Evolutionary conservation across 306 rosid genomes (phyloP), one percentile per base, ranked within the genome.

Genomic region (Pterocarpus macrocarpus): DNA sequence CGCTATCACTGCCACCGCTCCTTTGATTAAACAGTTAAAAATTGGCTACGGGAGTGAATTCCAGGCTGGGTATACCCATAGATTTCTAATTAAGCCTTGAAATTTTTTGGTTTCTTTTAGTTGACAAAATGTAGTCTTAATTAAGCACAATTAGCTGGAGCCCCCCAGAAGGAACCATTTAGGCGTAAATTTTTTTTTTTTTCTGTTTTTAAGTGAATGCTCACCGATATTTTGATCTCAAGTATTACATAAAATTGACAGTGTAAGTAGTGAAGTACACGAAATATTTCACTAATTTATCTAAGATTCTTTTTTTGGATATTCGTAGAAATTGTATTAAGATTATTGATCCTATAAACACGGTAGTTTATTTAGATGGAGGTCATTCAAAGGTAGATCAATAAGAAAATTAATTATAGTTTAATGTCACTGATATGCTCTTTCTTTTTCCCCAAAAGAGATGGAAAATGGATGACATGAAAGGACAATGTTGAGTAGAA

Each of bases 131-230:
- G 28, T 22, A 22, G 64, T 71, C 82, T 63, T 6, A 4, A 52
- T 86, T 64, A 65, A 61, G 17, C 8, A 66, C 33, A 34, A 84
- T 75, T 78, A 74, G 78, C 78, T 81, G 75, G 76, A 17, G 13
- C 28, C 79, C 69, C 17, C 15, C 30, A 10, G 16, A 74, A n/a
- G 8, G 30, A 58, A 38, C 47, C 3, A 49, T 22, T 70, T 76
- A 34, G 38, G 57, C 28, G 4, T 43, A 30, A 7, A 30, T 41
- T 17, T 17, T 0, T 15, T 17, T 22, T 39, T 11, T 12, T 28
- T 39, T 22, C 28, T 15, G 1, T 4, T 36, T 39, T 36, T 64
- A 10, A 30, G 64, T 57, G 8, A 2, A 57, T 30, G 4, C 13
- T 59, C 38, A 53, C 28, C 13, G 38, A 57, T 22, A 57, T 22